These are phyloP conservation scores for Sphenostylis stenocarpa DNA, from an alignment of 306 rosid species.

Conservation along the genomic window DNA sequence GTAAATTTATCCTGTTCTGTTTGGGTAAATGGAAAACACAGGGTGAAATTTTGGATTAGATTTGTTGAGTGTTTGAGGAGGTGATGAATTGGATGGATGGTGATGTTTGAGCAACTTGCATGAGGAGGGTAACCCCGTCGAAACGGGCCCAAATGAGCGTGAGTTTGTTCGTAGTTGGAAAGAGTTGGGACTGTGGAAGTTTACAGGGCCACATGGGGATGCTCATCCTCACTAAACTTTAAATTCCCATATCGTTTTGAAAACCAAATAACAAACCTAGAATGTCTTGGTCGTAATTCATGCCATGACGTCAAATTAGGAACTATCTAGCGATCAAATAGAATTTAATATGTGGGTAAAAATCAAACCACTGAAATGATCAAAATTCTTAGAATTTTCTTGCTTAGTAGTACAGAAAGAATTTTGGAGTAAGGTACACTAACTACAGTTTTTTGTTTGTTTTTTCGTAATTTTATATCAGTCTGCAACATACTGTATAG, in stretches of 20 bases:
- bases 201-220: not conserved
- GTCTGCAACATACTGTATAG: not conserved
- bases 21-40: too few relatives aligned
- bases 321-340: not conserved
- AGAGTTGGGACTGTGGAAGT: not conserved
- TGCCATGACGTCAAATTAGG: not conserved
- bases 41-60: too few relatives aligned
- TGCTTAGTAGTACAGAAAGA: not conserved
- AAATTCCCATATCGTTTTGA: too few relatives aligned
- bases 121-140: not conserved
- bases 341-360: too few relatives aligned
- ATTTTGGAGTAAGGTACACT: too few relatives aligned
- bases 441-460: not conserved
- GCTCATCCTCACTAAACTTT: too few relatives aligned
- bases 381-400: not conserved
- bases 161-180: not conserved
- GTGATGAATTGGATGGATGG: not conserved
- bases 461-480: not conserved
- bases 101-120: constrained; percentile 16
- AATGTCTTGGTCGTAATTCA: not conserved
- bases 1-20: too few relatives aligned
- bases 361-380: too few relatives aligned
- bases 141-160: not conserved
- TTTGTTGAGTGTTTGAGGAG: not conserved
- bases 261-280: too few relatives aligned